phyloP scores from a whole-genome alignment of 2,329 filamentous ascomycete genomes.

The Lasiodiplodia sp. region DNA sequence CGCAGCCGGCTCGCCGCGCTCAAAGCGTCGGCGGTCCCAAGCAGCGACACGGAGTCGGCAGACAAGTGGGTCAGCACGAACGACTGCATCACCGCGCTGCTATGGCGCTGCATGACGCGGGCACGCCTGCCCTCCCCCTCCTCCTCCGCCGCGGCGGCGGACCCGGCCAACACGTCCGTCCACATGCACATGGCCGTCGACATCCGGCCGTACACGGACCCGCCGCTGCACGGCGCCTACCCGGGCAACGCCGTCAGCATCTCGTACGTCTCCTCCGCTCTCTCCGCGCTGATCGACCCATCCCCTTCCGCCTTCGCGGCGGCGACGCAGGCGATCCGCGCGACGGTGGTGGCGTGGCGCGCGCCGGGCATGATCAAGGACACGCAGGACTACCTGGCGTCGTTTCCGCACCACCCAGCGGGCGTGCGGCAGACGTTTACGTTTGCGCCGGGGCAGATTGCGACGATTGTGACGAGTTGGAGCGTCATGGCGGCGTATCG shows the following conservation, averaged over 20 bases:
- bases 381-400: conserved; percentile 36
- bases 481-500: conserved; percentile 36
- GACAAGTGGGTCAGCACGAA: background rate
- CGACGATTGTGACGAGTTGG: conserved; percentile 39
- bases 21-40: conserved; percentile 30
- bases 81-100: background rate
- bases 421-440: conserved; percentile 34
- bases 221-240: too few species aligned
- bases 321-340: background rate
- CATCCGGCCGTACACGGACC: too few species aligned
- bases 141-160: too few species aligned
- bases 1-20: conserved; percentile 30
- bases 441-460: conserved; percentile 36
- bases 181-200: too few species aligned
- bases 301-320: too few species aligned
- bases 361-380: conserved; percentile 33
- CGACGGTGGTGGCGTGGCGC: conserved; percentile 35
- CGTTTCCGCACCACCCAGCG: conserved; percentile 33
- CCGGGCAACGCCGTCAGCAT: too few species aligned
- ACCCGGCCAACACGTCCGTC: too few species aligned
- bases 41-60: background rate
- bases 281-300: too few species aligned
- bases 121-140: background rate
- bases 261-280: too few species aligned
- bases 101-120: background rate